Conservation (phyloP, 2,329 filamentous ascomycete genomes). For the Hypomyces rosellus region DNA sequence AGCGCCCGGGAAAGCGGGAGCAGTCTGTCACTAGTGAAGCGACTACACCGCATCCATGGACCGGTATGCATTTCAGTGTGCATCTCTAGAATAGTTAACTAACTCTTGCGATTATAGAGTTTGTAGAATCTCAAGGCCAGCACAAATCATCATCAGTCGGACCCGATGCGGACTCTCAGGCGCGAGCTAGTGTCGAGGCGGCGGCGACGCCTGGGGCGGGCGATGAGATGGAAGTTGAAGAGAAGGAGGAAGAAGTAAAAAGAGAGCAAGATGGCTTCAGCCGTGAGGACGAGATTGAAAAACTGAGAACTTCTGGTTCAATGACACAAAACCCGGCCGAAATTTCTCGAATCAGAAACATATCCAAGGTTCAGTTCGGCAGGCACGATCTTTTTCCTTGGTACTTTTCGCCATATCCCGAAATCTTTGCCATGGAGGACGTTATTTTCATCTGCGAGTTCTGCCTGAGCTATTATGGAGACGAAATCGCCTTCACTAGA, state of each 20-base stretch:
- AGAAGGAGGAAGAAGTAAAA: constrained; percentile 39
- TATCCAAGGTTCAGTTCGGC: constrained; percentile 91
- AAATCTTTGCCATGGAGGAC: constrained; percentile 80
- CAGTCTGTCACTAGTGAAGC: constrained; percentile 49
- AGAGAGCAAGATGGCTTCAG: constrained; percentile 55
- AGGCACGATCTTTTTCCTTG: constrained; percentile 88
- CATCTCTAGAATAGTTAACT: neutral
- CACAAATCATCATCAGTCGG: constrained; percentile 38
- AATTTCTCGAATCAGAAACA: constrained; percentile 90
- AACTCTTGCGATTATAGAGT: constrained; percentile 27
- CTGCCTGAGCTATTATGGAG: constrained; percentile 85
- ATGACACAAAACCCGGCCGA: constrained; percentile 99
- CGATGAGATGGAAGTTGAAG: constrained; percentile 52
- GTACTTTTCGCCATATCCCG: constrained; percentile 98
- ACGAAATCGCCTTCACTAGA: constrained; percentile 72
- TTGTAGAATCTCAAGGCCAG: constrained; percentile 41
- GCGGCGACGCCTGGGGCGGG: constrained; percentile 36
- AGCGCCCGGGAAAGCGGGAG: constrained; percentile 49
- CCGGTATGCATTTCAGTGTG: constrained; percentile 22
- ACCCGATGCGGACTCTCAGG: constrained; percentile 39
- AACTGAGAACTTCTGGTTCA: constrained; percentile 85
- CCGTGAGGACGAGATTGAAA: constrained; percentile 90
- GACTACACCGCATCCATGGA: constrained; percentile 49
- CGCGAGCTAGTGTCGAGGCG: constrained; percentile 36
- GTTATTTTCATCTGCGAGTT: constrained; percentile 97